Base-by-base conservation (phyloP, 202 grass and related monocot species). In the Carex arenaria region DNA sequence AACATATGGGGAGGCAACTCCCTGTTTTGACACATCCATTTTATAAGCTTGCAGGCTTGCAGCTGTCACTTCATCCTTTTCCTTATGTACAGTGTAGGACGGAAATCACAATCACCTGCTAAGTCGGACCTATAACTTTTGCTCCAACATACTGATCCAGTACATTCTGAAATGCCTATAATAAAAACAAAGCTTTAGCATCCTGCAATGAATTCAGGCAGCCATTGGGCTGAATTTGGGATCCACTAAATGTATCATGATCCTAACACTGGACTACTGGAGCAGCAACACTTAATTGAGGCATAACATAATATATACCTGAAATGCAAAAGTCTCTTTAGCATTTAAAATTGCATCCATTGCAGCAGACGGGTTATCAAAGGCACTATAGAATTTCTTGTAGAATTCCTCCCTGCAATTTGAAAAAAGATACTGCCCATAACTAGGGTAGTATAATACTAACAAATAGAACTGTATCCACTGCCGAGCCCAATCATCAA, bases 261-360 rank as follows among this genome's bases (percentile, higher is more conserved):
- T 23, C 3, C 40, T 53, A 64, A 18, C 17, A 36, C 5, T 14
- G 9, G 14, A 64, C 11, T 10, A 36, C 5, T 14, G 4, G 14
- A 40, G 31, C 14, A 14, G 22, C 36, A 72, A 15, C 15, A 17
- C 13, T 30, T 45, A 5, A 19, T 53, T 23, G 26, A 59, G 22
- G 30, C 74, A 61, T 6, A 10, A 52, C 7, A 17, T 57, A 23
- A 51, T 3, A 85, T 38, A 45, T 93, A 95, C 96, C 92, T 98
- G 91, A 84, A 95, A 93, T 66, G 89, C 86, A 82, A 95, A 98
- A 11, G 83, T 82, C 72, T 95, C 96, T 83, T 95, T 98, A 19
- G 88, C 85, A 52, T 92, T 92, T 76, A 98, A 86, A 79, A 98
- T 90, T 18, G 59, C 80, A 85, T 95, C 85, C 95, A 98, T 98